These are phyloP conservation scores for Onygenales sp. DNA, from an alignment of 2,329 filamentous ascomycete species.

Conservation along the genomic window DNA sequence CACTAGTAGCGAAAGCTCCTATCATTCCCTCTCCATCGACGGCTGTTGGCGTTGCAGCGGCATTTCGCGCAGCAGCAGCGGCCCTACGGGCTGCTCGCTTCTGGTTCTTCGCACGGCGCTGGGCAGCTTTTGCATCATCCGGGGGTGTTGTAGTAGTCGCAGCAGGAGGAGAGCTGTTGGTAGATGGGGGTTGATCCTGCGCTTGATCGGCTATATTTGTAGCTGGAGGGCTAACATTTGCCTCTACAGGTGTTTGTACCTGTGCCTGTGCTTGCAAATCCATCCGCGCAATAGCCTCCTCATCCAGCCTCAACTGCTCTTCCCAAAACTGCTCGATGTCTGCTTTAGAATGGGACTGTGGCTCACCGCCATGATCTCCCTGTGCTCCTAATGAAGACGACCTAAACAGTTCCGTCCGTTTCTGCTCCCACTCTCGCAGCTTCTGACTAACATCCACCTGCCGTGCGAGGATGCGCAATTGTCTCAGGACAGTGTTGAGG, in stretches of 20 bases:
- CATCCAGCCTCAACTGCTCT: neutral
- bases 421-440: conserved; percentile 26
- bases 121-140: no score
- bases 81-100: no score
- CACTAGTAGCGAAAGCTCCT: neutral
- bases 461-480: conserved; percentile 42
- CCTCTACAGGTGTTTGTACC: neutral
- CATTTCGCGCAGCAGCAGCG: no score
- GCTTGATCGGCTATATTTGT: no score
- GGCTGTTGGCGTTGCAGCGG: no score
- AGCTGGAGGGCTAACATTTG: neutral
- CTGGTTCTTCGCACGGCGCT: no score
- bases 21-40: no score
- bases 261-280: neutral
- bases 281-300: conserved; percentile 1
- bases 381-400: neutral
- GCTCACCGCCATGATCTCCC: neutral
- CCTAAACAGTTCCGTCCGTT: neutral
- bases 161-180: no score
- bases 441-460: conserved; percentile 40
- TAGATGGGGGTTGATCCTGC: no score
- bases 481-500: conserved; percentile 42
- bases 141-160: no score
- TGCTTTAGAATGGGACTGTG: neutral
- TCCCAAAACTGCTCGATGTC: conserved; percentile 3